phyloP scores from a whole-genome alignment of 768 basidiomycete genomes.

The Amanita molliuscula region DNA sequence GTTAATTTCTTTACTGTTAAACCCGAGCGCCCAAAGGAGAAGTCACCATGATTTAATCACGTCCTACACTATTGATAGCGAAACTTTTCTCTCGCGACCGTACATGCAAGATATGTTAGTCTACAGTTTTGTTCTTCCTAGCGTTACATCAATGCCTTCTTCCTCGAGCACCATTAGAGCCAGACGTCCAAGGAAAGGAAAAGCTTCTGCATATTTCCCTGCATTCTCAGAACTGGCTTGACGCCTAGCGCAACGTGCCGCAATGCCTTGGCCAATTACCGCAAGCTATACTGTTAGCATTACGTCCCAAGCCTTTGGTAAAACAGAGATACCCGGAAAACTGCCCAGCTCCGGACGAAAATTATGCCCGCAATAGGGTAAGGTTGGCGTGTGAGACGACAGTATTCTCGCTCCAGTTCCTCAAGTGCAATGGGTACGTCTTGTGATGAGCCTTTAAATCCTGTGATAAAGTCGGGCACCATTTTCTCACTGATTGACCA shows the following conservation, averaged over 20 bases:
- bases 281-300: conserved; percentile 35
- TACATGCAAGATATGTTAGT: neutral
- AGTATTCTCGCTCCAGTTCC: conserved; percentile 77
- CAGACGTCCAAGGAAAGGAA: conserved; percentile 53
- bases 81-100: neutral
- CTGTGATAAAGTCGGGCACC: conserved; percentile 30
- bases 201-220: conserved; percentile 28
- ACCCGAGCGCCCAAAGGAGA: conserved; percentile 26
- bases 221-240: conserved; percentile 88
- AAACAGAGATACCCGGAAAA: conserved; percentile 54
- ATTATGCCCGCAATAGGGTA: conserved; percentile 75
- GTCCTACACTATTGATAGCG: neutral
- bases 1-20: conserved; percentile 51
- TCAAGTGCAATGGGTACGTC: conserved; percentile 56
- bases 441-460: conserved; percentile 52
- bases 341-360: conserved; percentile 80
- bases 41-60: neutral
- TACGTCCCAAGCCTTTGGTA: neutral
- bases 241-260: conserved; percentile 72
- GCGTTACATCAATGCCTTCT: conserved; percentile 26
- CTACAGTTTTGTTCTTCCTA: conserved; percentile 22
- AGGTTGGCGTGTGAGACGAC: conserved; percentile 46
- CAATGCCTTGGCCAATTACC: conserved; percentile 84
- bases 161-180: conserved; percentile 53
- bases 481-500: conserved; percentile 51